Percentiles rank a stretch among this genome's conserved stretches.
Conservation (phyloP, 352 stramenopile genomes). For the Phytopythium oedochilum region DNA sequence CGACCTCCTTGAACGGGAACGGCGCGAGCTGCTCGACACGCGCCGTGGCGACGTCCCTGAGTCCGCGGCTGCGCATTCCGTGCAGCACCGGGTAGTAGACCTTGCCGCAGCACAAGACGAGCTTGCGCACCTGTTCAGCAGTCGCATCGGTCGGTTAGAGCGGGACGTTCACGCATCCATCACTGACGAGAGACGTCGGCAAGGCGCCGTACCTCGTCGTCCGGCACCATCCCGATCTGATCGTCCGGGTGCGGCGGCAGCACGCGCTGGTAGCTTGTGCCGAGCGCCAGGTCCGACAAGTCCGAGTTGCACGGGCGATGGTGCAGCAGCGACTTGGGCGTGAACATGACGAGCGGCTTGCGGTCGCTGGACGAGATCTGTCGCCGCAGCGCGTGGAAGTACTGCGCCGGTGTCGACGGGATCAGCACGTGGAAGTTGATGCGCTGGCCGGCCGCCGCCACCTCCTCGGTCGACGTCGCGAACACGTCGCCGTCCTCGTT, state of each 20-base stretch:
- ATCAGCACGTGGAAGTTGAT: conserved; percentile 78
- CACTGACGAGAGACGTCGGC: no score
- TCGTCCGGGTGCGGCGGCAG: conserved; percentile 73
- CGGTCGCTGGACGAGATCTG: conserved; percentile 67
- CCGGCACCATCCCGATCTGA: conserved; percentile 50
- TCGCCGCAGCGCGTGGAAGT: conserved; percentile 94
- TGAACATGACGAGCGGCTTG: conserved; percentile 81
- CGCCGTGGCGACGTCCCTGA: conserved; percentile 61
- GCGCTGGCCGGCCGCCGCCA: conserved; percentile 35
- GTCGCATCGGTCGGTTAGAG: neutral
- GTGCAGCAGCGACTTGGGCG: conserved; percentile 80
- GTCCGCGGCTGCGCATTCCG: conserved; percentile 42
- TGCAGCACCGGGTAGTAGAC: conserved; percentile 81
- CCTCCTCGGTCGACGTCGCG: conserved; percentile 26
- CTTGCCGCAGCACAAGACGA: conserved; percentile 82
- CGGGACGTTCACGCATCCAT: no score
- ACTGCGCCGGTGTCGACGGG: conserved; percentile 91
- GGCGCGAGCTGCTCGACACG: conserved; percentile 90
- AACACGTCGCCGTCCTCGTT: conserved; percentile 78
- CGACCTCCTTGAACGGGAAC: conserved; percentile 97
- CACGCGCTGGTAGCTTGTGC: conserved; percentile 61
- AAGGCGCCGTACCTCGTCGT: conserved; percentile 44
- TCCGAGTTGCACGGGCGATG: conserved; percentile 80
- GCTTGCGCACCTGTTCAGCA: conserved; percentile 49
- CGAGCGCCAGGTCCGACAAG: conserved; percentile 51